Conservation (phyloP, 495 filamentous ascomycete species). For the Acidiella bohemica region DNA sequence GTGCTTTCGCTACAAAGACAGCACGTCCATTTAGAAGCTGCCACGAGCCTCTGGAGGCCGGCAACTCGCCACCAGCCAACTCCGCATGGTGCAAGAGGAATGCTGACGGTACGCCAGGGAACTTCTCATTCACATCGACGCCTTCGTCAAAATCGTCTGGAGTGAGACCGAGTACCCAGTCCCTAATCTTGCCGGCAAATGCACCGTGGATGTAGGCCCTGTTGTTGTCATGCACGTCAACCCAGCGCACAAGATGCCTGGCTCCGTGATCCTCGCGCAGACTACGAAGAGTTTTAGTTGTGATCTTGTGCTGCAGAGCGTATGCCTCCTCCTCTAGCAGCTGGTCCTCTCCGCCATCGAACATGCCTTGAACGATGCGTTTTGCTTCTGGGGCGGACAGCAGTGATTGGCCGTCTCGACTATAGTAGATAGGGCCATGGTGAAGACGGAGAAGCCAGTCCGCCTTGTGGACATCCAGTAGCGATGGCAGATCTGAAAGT, state of each 20-base stretch:
- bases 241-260: too few relatives aligned
- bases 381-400: neutral
- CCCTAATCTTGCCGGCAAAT: too few relatives aligned
- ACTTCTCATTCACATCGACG: too few relatives aligned
- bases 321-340: neutral
- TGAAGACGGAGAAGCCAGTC: conserved; percentile 11
- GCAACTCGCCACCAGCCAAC: neutral
- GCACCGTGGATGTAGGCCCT: too few relatives aligned
- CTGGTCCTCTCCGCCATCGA: neutral
- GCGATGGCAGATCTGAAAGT: conserved; percentile 3
- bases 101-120: too few relatives aligned
- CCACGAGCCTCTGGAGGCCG: conserved; percentile 2
- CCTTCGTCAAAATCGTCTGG: too few relatives aligned
- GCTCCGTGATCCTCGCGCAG: neutral
- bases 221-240: too few relatives aligned
- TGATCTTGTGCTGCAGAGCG: neutral
- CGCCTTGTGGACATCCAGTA: conserved; percentile 4
- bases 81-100: too few relatives aligned
- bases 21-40: neutral
- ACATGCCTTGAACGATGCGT: neutral
- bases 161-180: too few relatives aligned
- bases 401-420: conserved; percentile 1
- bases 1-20: neutral
- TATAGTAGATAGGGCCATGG: conserved; percentile 3
- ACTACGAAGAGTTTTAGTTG: neutral